These are phyloP conservation scores for Cyberlindnera nakhonratchasimensis DNA, from an alignment of 805 yeast genomes.

Conservation along the genomic window DNA sequence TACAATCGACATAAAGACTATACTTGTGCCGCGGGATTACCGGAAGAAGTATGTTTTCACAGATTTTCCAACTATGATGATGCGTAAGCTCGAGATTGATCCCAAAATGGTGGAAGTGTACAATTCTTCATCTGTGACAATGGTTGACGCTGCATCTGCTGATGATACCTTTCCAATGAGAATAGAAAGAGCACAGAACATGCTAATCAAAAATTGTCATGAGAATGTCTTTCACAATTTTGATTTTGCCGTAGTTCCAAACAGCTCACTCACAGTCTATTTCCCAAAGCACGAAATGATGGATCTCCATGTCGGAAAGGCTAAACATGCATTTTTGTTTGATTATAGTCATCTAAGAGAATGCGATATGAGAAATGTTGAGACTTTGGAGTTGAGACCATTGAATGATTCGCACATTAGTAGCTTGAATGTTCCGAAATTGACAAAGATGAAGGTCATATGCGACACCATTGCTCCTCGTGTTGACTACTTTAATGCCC, in stretches of 20 bases:
- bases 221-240: constrained; percentile 6
- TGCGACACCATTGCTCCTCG: constrained; percentile 7
- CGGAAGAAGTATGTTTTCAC: constrained; percentile 13
- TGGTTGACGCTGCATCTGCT: background rate
- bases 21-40: background rate
- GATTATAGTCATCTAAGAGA: constrained; percentile 1
- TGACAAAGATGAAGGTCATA: constrained; percentile 1
- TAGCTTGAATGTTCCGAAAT: constrained; percentile 4
- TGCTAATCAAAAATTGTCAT: constrained; percentile 4
- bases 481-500: constrained; percentile 3
- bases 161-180: constrained; percentile 6
- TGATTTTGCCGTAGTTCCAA: constrained; percentile 6
- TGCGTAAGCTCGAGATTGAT: constrained; percentile 8
- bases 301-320: constrained; percentile 5
- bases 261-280: background rate
- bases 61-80: constrained; percentile 5
- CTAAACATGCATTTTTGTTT: constrained; percentile 3
- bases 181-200: background rate
- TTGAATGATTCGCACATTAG: background rate
- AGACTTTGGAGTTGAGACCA: constrained; percentile 1
- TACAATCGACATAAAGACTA: constrained; percentile 3
- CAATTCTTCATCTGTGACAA: background rate
- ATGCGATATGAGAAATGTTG: background rate
- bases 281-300: constrained; percentile 7
- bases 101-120: constrained; percentile 14